phyloP scores from a whole-genome alignment of 768 basidiomycete species.

The Suillus discolor region DNA sequence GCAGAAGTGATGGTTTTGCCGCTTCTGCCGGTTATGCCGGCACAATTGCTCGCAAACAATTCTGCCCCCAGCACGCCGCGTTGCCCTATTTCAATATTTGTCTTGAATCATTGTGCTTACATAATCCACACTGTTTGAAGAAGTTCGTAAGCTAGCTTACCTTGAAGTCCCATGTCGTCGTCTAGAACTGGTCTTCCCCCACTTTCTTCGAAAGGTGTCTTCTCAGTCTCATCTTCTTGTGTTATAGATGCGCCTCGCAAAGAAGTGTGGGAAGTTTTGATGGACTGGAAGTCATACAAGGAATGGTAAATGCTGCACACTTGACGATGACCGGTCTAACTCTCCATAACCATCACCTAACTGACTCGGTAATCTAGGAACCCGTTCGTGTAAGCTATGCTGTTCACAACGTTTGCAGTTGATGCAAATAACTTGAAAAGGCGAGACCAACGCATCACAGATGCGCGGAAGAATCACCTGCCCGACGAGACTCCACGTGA shows the following conservation, averaged over 20 bases:
- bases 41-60: too few relatives aligned
- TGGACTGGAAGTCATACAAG: constrained; percentile 62
- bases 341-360: constrained; percentile 9
- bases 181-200: constrained; percentile 39
- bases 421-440: constrained; percentile 29
- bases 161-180: too few relatives aligned
- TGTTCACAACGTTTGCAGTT: not conserved
- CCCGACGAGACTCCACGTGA: constrained; percentile 46
- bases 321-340: constrained; percentile 4
- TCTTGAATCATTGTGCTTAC: too few relatives aligned
- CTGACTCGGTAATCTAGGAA: constrained; percentile 48
- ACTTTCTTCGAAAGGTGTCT: constrained; percentile 42
- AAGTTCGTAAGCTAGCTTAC: too few relatives aligned
- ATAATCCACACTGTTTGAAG: too few relatives aligned
- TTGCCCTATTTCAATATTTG: too few relatives aligned
- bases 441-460: constrained; percentile 50
- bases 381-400: constrained; percentile 56
- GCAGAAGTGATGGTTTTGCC: too few relatives aligned
- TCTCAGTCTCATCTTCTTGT: constrained; percentile 47
- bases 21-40: too few relatives aligned
- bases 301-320: constrained; percentile 51
- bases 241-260: constrained; percentile 64
- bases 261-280: constrained; percentile 60
- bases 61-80: too few relatives aligned
- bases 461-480: constrained; percentile 43